Percentiles rank a stretch among this genome's conserved stretches.
Conservation (phyloP, 1,139 yeast species). For the Pneumocystis jirovecii region DNA sequence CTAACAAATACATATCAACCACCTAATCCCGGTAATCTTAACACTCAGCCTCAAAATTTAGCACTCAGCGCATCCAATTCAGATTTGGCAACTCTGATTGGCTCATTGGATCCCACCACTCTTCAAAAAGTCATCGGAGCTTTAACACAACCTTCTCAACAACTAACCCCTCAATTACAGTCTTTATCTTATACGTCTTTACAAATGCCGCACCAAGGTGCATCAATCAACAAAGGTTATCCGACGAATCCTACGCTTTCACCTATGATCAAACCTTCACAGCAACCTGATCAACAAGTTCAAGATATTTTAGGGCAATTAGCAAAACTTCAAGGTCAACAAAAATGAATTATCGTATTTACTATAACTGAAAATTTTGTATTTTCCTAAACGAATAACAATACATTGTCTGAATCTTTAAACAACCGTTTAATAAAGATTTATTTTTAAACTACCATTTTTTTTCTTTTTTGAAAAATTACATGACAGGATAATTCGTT, state of each 20-base stretch:
- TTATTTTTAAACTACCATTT: not conserved
- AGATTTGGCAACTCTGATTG: slow-evolving; percentile 17
- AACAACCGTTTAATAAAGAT: not conserved
- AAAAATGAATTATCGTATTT: not conserved
- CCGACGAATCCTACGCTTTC: not conserved
- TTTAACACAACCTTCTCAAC: slow-evolving; percentile 19
- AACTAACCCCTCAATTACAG: not conserved
- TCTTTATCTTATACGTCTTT: not conserved
- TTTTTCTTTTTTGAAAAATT: no score
- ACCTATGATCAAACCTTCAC: slow-evolving; percentile 6
- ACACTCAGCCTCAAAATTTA: slow-evolving; percentile 4
- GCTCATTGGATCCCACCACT: slow-evolving; percentile 23
- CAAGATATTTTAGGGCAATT: not conserved
- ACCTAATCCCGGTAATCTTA: slow-evolving; percentile 4
- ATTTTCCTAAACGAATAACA: not conserved
- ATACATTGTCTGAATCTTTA: not conserved
- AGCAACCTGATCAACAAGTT: slow-evolving; percentile 13
- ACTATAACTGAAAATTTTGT: not conserved
- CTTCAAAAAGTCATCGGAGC: slow-evolving; percentile 21
- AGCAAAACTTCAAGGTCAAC: not conserved
- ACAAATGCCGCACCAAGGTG: not conserved
- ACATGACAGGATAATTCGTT: not conserved
- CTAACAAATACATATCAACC: slow-evolving; percentile 2
- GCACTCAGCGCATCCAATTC: slow-evolving; percentile 9
- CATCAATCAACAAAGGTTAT: not conserved